Evolutionary conservation across 1,284 basidiomycete species (phyloP), one percentile per base, ranked within the genome.

Genomic region (Leccinum fallax): DNA sequence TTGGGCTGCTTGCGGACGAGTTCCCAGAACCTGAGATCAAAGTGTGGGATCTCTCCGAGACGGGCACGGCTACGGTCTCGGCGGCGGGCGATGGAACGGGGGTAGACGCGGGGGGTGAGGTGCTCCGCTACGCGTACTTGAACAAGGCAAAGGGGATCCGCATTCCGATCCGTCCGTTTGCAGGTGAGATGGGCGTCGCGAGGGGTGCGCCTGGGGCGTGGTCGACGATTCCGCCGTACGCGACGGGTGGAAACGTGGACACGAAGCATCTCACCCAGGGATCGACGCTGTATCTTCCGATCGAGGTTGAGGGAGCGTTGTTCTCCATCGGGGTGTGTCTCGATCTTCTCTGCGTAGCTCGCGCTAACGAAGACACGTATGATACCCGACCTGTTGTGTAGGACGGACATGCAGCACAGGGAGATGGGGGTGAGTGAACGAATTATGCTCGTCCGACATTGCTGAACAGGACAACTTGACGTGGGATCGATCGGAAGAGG

Each of bases 181-280:
- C 83, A 5, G 85, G 86, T 0, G 85, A 87, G 73, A 86, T 88
- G 83, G 85, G 86, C n/a, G 81, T 87, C 11, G 86, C 82, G n/a
- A 80, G 78, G n/a, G 83, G 78, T 10, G 74, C 76, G 59, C 68
- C 69, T 7, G 86, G 86, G 1, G 76, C 82, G 30, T 82, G 80
- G 66, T 86, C 85, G 24, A 87, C 84, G 7, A 87, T 87, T 59
- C 86, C 86, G 55, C 86, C 85, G 0, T 87, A 86, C 65, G 75
- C 71, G 49, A 87, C 85, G 0, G 86, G 85, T 1, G 85, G 86
- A 2, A 87, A 87, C 67, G 74, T 87, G 32, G 86, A 87, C 63
- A 86, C 85, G 38, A 82, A 80, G 61, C 82, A 87, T 73, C 57
- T 87, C 36, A 79, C 72, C 4, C 77, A 72, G 15, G 86, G 85